Percentiles rank a stretch among this genome's conserved stretches.
These are phyloP conservation scores for Colletotrichum gigasporum DNA, from an alignment of 2,329 filamentous ascomycete species.

Conservation along the genomic window DNA sequence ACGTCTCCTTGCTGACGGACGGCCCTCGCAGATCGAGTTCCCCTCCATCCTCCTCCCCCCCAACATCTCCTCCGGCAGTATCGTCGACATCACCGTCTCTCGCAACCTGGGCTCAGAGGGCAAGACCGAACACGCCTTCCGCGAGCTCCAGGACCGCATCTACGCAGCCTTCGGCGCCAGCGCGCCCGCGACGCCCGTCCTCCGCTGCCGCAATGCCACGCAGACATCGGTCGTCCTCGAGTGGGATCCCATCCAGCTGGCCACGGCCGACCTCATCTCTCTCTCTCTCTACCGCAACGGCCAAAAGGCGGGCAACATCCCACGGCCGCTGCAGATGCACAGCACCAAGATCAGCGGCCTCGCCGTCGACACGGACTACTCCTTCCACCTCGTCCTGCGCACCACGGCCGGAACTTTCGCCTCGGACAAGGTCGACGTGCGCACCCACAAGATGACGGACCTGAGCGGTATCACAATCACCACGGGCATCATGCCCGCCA, in stretches of 20 bases:
- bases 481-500: slow-evolving; percentile 81
- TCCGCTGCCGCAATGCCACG: slow-evolving; percentile 95
- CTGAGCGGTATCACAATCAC: slow-evolving; percentile 95
- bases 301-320: slow-evolving; percentile 95
- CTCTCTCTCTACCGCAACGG: slow-evolving; percentile 94
- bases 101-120: slow-evolving; percentile 85
- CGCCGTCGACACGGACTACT: slow-evolving; percentile 96
- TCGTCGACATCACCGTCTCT: slow-evolving; percentile 95
- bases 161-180: slow-evolving; percentile 84
- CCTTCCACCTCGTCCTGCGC: slow-evolving; percentile 89
- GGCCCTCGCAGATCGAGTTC: slow-evolving; percentile 83
- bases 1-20: slow-evolving; percentile 33
- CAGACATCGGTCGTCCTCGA: slow-evolving; percentile 98
- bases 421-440: slow-evolving; percentile 84
- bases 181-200: slow-evolving; percentile 78
- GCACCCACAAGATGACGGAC: slow-evolving; percentile 99
- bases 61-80: slow-evolving; percentile 94
- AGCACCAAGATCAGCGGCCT: slow-evolving; percentile 97
- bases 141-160: slow-evolving; percentile 88
- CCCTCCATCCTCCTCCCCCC: slow-evolving; percentile 95
- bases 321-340: slow-evolving; percentile 84
- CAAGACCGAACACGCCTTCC: slow-evolving; percentile 79
- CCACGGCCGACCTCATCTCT: slow-evolving; percentile 89
- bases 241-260: slow-evolving; percentile 95
- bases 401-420: slow-evolving; percentile 89